phyloP scores from a whole-genome alignment of 2,329 filamentous ascomycete species.

The Colletotrichum shisoi region DNA sequence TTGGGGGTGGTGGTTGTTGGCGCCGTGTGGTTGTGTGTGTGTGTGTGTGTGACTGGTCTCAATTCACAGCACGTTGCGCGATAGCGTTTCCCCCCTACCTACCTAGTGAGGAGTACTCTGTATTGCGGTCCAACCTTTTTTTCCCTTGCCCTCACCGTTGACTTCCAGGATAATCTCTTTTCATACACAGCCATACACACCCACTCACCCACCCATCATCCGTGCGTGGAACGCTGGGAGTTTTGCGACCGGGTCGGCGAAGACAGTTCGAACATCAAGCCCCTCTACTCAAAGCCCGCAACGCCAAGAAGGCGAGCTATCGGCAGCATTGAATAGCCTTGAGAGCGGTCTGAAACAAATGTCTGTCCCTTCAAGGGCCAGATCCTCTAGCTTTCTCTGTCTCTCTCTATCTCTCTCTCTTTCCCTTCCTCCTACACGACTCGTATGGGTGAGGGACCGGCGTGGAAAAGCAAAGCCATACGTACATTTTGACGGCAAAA shows the following conservation, averaged over 20 bases:
- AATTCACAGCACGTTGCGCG: constrained; percentile 1
- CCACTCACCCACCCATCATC: neutral
- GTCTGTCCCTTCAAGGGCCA: neutral
- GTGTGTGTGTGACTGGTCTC: constrained; percentile 19
- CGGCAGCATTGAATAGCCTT: neutral
- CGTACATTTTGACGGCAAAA: neutral
- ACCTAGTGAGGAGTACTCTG: neutral
- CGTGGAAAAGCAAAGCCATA: neutral
- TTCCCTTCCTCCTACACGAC: neutral
- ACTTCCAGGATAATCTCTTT: neutral
- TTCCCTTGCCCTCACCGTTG: neutral
- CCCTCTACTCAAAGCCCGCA: neutral
- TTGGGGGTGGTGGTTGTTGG: neutral
- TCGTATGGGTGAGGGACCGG: neutral
- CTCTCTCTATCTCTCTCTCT: neutral
- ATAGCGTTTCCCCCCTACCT: neutral
- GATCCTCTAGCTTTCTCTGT: no score
- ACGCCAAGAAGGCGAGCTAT: neutral
- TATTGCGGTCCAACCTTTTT: neutral
- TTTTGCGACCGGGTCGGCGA: neutral
- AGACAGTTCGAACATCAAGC: neutral
- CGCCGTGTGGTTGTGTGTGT: neutral
- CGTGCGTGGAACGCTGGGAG: neutral
- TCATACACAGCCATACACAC: neutral
- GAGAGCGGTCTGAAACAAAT: constrained; percentile 9